Evolutionary conservation across 495 filamentous ascomycete genomes (phyloP).

Genomic region (Cenococcum geophilum): DNA sequence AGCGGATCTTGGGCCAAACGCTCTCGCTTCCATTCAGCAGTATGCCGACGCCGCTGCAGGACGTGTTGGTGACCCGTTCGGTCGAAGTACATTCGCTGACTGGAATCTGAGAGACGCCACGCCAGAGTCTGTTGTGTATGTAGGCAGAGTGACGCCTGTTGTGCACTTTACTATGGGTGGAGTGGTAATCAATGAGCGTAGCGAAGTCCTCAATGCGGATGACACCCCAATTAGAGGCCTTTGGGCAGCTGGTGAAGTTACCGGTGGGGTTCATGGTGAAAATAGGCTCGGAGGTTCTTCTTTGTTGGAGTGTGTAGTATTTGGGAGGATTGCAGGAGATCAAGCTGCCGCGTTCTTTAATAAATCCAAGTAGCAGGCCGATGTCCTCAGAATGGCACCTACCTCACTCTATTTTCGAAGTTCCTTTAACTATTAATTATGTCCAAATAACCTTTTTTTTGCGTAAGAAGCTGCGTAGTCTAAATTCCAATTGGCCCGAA

Average conservation of each 20-base stretch:
- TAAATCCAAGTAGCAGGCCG: background rate
- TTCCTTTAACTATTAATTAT: too few relatives aligned
- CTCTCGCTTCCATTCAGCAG: slow-evolving; percentile 41
- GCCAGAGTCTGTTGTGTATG: slow-evolving; percentile 46
- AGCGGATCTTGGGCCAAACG: slow-evolving; percentile 41
- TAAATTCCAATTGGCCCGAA: too few relatives aligned
- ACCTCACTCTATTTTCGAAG: too few relatives aligned
- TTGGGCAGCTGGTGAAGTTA: slow-evolving; percentile 52
- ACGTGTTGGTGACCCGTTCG: slow-evolving; percentile 38
- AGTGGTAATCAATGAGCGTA: slow-evolving; percentile 43
- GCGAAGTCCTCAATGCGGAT: slow-evolving; percentile 39
- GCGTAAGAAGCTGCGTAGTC: too few relatives aligned
- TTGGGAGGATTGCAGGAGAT: slow-evolving; percentile 51
- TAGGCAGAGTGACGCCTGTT: slow-evolving; percentile 54
- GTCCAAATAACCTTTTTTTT: too few relatives aligned
- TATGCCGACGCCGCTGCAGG: slow-evolving; percentile 44
- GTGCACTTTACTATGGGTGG: slow-evolving; percentile 58
- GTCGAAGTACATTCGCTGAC: slow-evolving; percentile 46
- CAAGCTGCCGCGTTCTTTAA: background rate
- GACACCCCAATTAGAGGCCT: slow-evolving; percentile 42
- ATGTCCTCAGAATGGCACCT: too few relatives aligned
- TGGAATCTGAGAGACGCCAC: slow-evolving; percentile 47
- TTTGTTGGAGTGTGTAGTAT: slow-evolving; percentile 54
- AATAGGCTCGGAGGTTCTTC: slow-evolving; percentile 50
- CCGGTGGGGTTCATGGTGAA: slow-evolving; percentile 51